Evolutionary conservation across 163 green algal genomes (phyloP), one percentile per base, ranked within the genome.

Genomic region (Scenedesmus sp.): DNA sequence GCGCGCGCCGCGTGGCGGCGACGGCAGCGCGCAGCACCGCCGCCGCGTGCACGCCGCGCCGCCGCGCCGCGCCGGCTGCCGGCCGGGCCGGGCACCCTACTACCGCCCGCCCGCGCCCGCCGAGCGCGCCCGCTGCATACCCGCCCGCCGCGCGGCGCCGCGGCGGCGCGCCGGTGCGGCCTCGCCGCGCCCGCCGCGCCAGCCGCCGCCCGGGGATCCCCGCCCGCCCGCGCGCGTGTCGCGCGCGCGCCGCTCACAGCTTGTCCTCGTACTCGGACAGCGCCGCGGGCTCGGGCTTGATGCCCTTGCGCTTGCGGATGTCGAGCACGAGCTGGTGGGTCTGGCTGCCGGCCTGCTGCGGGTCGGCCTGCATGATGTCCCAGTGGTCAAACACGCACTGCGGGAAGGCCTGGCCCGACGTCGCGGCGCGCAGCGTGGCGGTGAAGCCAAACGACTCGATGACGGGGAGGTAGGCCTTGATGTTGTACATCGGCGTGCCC

Each of bases 391-490:
- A 99, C 70, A 99, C 95, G 53, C 87, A 97, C 91, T 99, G 94
- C 20, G 96, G 96, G 94, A 99, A 99, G 53, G 96, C 96, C 92
- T 99, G 96, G 73, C 96, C 96, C 9, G 91, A 94, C 42, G 96
- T 99, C 66, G 94, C 94, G 60, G 96, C 96, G 66, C 96, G 91
- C 62, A 99, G 88, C 24, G 88, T 92, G 67, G 85, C 88, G 57
- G 96, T 98, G 92, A 99, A 99, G 51, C 96, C 96, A 76, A 99
- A 99, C 4, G 95, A 99, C 91, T 99, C 96, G 50, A 98, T 94
- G 82, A 99, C 96, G 54, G 96, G 96, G 83, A 99, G 89, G 91
- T 99, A 97, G 26, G 95, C 96, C 96, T 99, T 99, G 88, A 99
- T 94, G 92, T 98, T 99, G 94, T 99, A 99, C 87, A 99, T 98